Conservation (phyloP, 306 rosid genomes). For the Lathyrus aphaca region DNA sequence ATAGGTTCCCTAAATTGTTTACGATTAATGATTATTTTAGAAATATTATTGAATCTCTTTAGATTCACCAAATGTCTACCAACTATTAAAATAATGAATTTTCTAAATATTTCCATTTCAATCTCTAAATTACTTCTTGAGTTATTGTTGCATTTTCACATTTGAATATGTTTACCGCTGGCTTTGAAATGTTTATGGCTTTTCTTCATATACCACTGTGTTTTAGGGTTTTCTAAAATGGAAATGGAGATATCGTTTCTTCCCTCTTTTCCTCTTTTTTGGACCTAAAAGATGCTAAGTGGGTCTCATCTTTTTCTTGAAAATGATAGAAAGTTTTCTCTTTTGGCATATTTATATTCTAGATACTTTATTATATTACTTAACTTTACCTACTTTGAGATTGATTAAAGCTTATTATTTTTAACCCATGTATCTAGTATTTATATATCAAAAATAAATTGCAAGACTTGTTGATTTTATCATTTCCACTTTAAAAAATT, state of each 20-base stretch:
- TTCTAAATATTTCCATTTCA: no score
- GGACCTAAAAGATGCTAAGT: constrained; percentile 18
- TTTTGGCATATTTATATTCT: constrained; percentile 19
- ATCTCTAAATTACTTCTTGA: no score
- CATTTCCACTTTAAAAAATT: no score
- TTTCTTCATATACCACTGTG: background rate
- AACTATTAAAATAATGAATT: no score
- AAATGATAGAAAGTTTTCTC: constrained; percentile 14
- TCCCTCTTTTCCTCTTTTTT: constrained; percentile 12
- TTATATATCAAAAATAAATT: no score
- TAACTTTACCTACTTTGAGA: no score
- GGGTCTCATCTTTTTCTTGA: constrained; percentile 16
- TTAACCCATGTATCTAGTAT: background rate
- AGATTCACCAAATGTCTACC: no score
- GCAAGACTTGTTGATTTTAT: no score
- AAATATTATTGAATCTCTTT: no score
- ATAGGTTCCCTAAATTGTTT: no score
- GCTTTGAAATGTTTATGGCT: background rate
- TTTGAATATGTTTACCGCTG: background rate
- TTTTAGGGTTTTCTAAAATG: constrained; percentile 27
- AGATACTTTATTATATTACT: background rate
- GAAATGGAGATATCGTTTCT: constrained; percentile 17
- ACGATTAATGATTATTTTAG: no score
- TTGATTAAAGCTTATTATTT: no score
- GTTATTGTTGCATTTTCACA: background rate